These are phyloP conservation scores for Naganishia vaughanmartiniae DNA, from an alignment of 768 basidiomycete genomes.

Conservation along the genomic window DNA sequence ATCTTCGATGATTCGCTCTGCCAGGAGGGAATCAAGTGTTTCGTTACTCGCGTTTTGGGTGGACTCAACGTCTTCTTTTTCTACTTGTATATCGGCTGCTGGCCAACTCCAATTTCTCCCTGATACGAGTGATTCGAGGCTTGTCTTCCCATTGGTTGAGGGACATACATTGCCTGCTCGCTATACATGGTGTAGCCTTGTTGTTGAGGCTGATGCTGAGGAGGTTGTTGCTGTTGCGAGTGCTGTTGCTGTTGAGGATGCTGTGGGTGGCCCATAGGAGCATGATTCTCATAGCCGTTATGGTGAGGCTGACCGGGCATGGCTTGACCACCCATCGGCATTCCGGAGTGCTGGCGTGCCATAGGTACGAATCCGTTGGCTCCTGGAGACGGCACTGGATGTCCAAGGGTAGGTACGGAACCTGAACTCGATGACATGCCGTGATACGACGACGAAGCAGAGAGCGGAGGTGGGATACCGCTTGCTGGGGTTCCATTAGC, in stretches of 20 bases:
- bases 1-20: not conserved
- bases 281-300: slow-evolving; percentile 12
- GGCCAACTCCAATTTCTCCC: not conserved
- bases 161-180: slow-evolving; percentile 13
- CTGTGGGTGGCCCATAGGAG: not conserved
- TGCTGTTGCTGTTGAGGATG: slow-evolving; percentile 6
- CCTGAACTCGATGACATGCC: slow-evolving; percentile 29
- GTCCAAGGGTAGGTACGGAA: slow-evolving; percentile 8
- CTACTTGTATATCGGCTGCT: slow-evolving; percentile 19
- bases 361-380: not conserved
- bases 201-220: too few relatives aligned
- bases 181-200: too few relatives aligned
- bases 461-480: slow-evolving; percentile 23
- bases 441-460: slow-evolving; percentile 19
- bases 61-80: not conserved
- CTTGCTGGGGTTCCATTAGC: slow-evolving; percentile 9
- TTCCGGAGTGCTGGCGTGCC: slow-evolving; percentile 12
- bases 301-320: not conserved
- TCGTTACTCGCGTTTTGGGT: not conserved
- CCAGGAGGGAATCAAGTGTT: not conserved
- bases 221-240: too few relatives aligned
- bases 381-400: not conserved
- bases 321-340: not conserved
- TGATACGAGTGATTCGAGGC: slow-evolving; percentile 12
- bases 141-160: slow-evolving; percentile 4